Conservation (phyloP, 768 basidiomycete genomes). For the Pleurotus eryngii region DNA sequence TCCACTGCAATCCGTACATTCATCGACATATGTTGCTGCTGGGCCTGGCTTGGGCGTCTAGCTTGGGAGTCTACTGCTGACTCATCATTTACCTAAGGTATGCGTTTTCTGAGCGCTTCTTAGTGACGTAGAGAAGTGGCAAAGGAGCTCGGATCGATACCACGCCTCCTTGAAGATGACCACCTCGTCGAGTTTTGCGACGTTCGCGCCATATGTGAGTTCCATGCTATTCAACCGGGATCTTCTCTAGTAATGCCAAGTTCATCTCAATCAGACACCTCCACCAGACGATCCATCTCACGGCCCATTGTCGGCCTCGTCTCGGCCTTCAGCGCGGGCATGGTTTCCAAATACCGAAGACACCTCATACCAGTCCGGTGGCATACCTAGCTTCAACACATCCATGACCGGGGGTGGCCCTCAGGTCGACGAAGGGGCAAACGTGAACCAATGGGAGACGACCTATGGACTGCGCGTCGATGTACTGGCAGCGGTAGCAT, state of each 20-base stretch:
- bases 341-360: slow-evolving; percentile 46
- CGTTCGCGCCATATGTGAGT: slow-evolving; percentile 64
- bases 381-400: slow-evolving; percentile 52
- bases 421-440: slow-evolving; percentile 36
- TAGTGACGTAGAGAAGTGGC: too few species aligned
- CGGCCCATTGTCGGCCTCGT: slow-evolving; percentile 17
- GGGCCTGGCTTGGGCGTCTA: too few species aligned
- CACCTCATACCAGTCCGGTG: slow-evolving; percentile 70
- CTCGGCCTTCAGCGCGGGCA: slow-evolving; percentile 31
- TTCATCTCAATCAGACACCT: slow-evolving; percentile 35
- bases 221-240: not conserved
- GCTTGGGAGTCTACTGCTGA: too few species aligned
- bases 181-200: slow-evolving; percentile 38
- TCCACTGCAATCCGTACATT: too few species aligned
- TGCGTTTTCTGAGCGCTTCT: too few species aligned
- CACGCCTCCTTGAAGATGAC: slow-evolving; percentile 20
- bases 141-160: too few species aligned
- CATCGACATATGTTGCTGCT: too few species aligned
- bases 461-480: slow-evolving; percentile 66
- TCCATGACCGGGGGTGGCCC: slow-evolving; percentile 35
- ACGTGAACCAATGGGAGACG: slow-evolving; percentile 67
- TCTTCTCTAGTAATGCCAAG: slow-evolving; percentile 7
- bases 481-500: slow-evolving; percentile 58
- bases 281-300: slow-evolving; percentile 53
- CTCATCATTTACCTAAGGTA: too few species aligned